Conservation (phyloP, 148 eudicot species). For the Agrostemma githago region DNA sequence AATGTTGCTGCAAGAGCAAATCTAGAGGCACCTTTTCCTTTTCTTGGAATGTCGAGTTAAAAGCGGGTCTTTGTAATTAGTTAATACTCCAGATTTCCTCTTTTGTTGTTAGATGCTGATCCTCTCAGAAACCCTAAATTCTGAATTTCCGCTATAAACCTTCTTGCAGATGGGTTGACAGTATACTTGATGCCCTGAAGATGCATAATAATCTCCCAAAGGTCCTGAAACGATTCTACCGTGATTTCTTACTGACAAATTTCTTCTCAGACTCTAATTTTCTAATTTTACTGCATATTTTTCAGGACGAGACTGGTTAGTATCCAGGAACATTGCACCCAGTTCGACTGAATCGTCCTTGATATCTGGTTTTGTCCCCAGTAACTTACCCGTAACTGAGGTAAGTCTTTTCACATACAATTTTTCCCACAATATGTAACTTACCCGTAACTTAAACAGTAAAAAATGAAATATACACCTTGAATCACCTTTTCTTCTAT, state of each 20-base stretch:
- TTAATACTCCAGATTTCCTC: background rate
- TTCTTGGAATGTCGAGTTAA: background rate
- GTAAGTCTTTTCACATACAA: background rate
- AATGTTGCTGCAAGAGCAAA: background rate
- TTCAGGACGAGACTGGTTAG: constrained; percentile 11
- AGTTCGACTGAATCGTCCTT: background rate
- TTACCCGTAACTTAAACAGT: too few species aligned
- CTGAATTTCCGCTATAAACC: background rate
- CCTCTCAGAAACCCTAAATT: background rate
- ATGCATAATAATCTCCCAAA: constrained; percentile 45
- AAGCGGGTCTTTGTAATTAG: background rate
- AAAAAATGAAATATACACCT: background rate
- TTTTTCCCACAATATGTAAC: background rate
- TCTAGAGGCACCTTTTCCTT: background rate
- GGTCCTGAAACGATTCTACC: constrained; percentile 23
- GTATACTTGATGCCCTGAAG: constrained; percentile 72
- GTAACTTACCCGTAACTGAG: background rate
- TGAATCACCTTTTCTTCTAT: background rate
- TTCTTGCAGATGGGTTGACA: constrained; percentile 62
- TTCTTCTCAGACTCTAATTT: background rate
- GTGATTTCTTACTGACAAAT: background rate
- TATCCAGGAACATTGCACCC: background rate
- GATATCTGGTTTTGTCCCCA: background rate
- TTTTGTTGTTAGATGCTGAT: background rate
- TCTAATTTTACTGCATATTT: constrained; percentile 9